These are phyloP conservation scores for Neoboletus magnificus DNA, from an alignment of 768 basidiomycete genomes.

Conservation along the genomic window DNA sequence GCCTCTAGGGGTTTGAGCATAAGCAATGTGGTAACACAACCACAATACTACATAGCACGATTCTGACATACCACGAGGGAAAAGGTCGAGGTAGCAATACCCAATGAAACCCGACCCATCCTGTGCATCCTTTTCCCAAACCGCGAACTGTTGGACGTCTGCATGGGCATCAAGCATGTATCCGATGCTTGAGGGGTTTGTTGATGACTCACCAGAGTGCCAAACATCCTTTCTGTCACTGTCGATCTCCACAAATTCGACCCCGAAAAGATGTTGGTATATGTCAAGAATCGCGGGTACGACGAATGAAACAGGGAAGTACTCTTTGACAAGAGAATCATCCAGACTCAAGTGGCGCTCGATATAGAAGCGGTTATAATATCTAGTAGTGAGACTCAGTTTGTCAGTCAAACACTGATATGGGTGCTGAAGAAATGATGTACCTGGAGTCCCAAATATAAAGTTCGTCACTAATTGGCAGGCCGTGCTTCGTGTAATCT, in stretches of 20 bases:
- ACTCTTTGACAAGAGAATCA: conserved; percentile 75
- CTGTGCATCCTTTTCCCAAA: conserved; percentile 76
- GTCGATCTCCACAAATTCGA: conserved; percentile 54
- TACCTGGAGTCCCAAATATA: conserved; percentile 83
- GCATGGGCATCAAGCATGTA: neutral
- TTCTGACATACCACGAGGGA: conserved; percentile 61
- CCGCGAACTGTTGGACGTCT: conserved; percentile 80
- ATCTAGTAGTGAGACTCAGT: conserved; percentile 10
- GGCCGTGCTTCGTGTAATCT: conserved; percentile 56
- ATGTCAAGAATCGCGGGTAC: conserved; percentile 76
- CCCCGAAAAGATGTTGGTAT: conserved; percentile 76
- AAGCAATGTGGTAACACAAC: neutral
- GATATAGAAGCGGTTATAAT: conserved; percentile 39
- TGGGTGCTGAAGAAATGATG: conserved; percentile 14
- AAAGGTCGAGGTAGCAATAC: conserved; percentile 83
- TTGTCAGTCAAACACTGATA: neutral
- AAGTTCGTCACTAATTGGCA: conserved; percentile 66
- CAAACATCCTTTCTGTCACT: conserved; percentile 61
- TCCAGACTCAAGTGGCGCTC: conserved; percentile 66
- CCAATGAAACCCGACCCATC: conserved; percentile 72
- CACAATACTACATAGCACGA: neutral
- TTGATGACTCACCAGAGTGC: conserved; percentile 60
- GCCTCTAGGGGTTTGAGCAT: conserved; percentile 38
- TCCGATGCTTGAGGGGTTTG: neutral
- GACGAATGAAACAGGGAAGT: conserved; percentile 80